Conservation (phyloP, 164 flowering plant species). For the Vitis labrusca region DNA sequence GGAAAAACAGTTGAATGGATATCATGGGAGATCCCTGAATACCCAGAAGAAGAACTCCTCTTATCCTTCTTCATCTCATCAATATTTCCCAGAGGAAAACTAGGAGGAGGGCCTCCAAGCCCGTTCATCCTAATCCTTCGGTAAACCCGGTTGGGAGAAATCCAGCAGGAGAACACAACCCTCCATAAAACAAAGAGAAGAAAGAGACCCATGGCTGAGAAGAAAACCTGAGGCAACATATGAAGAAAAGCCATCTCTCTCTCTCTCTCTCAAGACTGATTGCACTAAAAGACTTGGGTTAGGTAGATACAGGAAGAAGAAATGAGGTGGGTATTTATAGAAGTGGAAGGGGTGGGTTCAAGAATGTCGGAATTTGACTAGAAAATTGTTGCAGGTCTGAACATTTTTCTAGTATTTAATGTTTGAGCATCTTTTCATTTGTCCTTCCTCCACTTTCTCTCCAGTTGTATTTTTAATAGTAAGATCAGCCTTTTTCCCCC, state of each 20-base stretch:
- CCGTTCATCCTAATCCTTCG: slow-evolving; percentile 50
- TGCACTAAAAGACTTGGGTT: too few relatives aligned
- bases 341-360: background rate
- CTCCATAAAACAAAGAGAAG: slow-evolving; percentile 19
- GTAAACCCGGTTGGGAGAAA: slow-evolving; percentile 41
- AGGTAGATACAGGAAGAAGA: too few relatives aligned
- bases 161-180: slow-evolving; percentile 36
- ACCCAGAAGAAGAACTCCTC: background rate
- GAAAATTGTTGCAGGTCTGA: too few relatives aligned
- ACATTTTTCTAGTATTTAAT: too few relatives aligned
- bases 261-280: background rate
- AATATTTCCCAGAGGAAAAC: slow-evolving; percentile 77
- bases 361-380: slow-evolving; percentile 11
- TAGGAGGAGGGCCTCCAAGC: slow-evolving; percentile 75
- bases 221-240: slow-evolving; percentile 10
- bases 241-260: slow-evolving; percentile 25
- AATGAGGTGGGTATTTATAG: slow-evolving; percentile 8
- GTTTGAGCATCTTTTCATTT: too few relatives aligned
- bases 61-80: slow-evolving; percentile 47
- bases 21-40: slow-evolving; percentile 43
- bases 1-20: slow-evolving; percentile 74
- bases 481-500: too few relatives aligned
- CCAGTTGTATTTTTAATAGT: too few relatives aligned
- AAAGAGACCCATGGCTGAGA: slow-evolving; percentile 14
- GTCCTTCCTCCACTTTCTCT: too few relatives aligned